phyloP scores from a whole-genome alignment of 345 rosid species.

The Luvunga scandens region DNA sequence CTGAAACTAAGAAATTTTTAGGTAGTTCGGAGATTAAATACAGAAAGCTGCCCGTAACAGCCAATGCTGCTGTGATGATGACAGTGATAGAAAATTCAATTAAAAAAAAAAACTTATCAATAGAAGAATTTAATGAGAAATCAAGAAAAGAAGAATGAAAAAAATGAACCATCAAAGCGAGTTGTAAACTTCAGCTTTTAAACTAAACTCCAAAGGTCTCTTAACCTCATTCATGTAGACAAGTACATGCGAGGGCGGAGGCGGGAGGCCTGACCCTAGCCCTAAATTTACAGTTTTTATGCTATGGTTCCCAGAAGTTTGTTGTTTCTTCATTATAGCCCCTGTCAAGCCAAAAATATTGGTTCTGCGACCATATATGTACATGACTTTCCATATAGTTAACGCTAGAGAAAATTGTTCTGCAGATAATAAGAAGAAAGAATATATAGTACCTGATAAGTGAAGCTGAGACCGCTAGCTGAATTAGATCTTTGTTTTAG shows the following conservation, averaged over 20 bases:
- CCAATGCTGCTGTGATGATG: background rate
- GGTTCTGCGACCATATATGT: no score
- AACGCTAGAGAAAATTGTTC: no score
- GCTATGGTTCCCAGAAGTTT: no score
- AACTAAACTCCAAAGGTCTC: background rate
- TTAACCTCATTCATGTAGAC: no score
- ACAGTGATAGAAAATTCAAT: background rate
- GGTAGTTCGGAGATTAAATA: background rate
- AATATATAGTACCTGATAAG: background rate
- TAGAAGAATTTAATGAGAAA: background rate
- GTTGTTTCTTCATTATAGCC: no score
- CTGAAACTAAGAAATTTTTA: background rate
- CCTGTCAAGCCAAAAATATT: no score
- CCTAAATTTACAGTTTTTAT: no score
- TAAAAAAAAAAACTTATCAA: background rate
- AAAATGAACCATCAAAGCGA: background rate
- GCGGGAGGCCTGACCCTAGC: no score
- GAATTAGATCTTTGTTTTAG: background rate
- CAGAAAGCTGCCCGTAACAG: background rate
- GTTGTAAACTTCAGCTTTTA: background rate
- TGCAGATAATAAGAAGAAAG: background rate
- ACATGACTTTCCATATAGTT: no score
- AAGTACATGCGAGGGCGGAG: no score
- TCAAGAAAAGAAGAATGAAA: no score
- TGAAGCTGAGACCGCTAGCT: background rate